phyloP scores from a whole-genome alignment of 148 eudicot species.

The Vaccinium darrowii region DNA sequence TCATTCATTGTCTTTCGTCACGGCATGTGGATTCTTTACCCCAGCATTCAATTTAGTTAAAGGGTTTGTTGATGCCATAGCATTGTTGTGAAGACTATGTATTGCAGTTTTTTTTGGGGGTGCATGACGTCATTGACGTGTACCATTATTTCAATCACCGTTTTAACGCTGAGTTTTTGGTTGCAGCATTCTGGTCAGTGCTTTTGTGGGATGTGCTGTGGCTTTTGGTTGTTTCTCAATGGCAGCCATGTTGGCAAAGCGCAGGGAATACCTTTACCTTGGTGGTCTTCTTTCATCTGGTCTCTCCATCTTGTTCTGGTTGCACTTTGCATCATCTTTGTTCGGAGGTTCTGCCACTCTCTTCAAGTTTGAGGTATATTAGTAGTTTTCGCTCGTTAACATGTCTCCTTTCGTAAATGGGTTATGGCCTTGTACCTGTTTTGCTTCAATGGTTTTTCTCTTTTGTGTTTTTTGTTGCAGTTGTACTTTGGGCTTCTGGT shows the following conservation, averaged over 20 bases:
- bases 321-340: slow-evolving; percentile 73
- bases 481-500: slow-evolving; percentile 84
- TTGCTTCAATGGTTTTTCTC: background rate
- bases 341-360: slow-evolving; percentile 74
- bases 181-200: slow-evolving; percentile 71
- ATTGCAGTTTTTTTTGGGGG: background rate
- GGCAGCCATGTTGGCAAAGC: slow-evolving; percentile 84
- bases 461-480: slow-evolving; percentile 46
- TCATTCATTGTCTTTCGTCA: background rate
- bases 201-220: slow-evolving; percentile 78
- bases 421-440: background rate
- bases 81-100: too few species aligned
- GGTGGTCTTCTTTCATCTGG: slow-evolving; percentile 90
- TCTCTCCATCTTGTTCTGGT: slow-evolving; percentile 78
- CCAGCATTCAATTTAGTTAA: too few species aligned
- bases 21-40: background rate
- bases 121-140: too few species aligned
- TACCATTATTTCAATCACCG: background rate
- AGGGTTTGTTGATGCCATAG: too few species aligned
- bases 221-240: slow-evolving; percentile 92
- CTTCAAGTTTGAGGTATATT: slow-evolving; percentile 83
- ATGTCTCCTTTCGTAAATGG: background rate
- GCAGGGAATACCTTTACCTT: slow-evolving; percentile 81
- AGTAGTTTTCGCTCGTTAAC: background rate
- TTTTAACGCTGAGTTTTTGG: background rate